Evolutionary conservation across 257 asterid species (phyloP).

Genomic region (Vinca minor): DNA sequence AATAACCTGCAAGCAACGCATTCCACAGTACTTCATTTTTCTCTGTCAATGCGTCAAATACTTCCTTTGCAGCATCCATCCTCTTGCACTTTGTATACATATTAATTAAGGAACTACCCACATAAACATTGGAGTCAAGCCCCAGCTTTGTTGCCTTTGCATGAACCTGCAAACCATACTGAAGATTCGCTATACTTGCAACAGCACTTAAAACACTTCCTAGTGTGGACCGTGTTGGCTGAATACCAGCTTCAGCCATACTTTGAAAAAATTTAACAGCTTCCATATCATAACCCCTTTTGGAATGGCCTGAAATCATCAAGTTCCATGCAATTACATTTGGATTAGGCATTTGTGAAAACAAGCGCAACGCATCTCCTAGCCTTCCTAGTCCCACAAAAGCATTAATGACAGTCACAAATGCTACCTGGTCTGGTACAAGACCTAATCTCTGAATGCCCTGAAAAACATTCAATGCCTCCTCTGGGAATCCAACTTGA

Average conservation of each 20-base stretch:
- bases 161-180: constrained; percentile 75
- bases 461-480: constrained; percentile 53
- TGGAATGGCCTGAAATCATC: constrained; percentile 78
- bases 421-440: constrained; percentile 61
- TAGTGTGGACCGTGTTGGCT: constrained; percentile 74
- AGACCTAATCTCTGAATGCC: constrained; percentile 50
- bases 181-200: constrained; percentile 39
- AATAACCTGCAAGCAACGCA: constrained; percentile 71
- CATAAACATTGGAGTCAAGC: constrained; percentile 60
- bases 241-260: constrained; percentile 48
- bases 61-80: constrained; percentile 58
- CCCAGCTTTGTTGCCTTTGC: constrained; percentile 69
- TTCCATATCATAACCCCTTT: constrained; percentile 52
- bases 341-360: constrained; percentile 46
- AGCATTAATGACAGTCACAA: constrained; percentile 56
- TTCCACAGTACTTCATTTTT: constrained; percentile 77
- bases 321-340: constrained; percentile 78
- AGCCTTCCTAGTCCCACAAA: constrained; percentile 56
- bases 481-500: constrained; percentile 47
- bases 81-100: constrained; percentile 79
- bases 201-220: constrained; percentile 81
- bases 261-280: constrained; percentile 47
- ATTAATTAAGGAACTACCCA: constrained; percentile 78
- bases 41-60: constrained; percentile 49
- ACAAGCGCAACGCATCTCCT: constrained; percentile 50